phyloP scores from a whole-genome alignment of 495 filamentous ascomycete species.

The Arthonia radiata region DNA sequence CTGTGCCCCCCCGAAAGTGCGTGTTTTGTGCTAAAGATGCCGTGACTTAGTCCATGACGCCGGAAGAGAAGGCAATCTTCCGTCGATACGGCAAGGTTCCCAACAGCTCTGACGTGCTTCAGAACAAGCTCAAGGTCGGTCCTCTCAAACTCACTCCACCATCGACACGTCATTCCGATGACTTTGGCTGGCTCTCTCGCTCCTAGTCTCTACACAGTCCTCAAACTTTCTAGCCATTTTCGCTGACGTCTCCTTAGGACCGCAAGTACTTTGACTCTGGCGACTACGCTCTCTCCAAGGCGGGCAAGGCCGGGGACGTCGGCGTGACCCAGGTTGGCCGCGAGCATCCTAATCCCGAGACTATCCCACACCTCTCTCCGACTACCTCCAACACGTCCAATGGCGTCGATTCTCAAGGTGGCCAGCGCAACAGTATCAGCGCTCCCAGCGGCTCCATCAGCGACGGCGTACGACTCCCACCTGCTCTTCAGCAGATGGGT shows the following conservation, averaged over 20 bases:
- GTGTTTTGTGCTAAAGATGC: slow-evolving; percentile 4
- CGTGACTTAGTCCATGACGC: slow-evolving; percentile 44
- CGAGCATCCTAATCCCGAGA: slow-evolving; percentile 82
- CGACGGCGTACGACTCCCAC: slow-evolving; percentile 19
- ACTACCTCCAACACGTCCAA: slow-evolving; percentile 17
- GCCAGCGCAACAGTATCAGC: slow-evolving; percentile 13
- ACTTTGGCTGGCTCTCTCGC: slow-evolving; percentile 1
- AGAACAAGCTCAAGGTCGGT: slow-evolving; percentile 74
- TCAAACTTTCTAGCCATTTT: slow-evolving; percentile 5
- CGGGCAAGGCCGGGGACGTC: slow-evolving; percentile 83
- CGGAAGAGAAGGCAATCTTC: slow-evolving; percentile 87
- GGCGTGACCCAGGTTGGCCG: slow-evolving; percentile 83
- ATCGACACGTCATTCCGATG: slow-evolving; percentile 1
- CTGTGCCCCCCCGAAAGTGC: slow-evolving; percentile 1
- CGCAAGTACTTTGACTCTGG: slow-evolving; percentile 98
- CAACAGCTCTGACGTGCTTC: slow-evolving; percentile 81
- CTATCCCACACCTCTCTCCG: slow-evolving; percentile 80
- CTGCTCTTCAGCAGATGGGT: slow-evolving; percentile 7
- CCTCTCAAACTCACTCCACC: slow-evolving; percentile 1
- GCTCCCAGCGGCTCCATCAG: slow-evolving; percentile 21
- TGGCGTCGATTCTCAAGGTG: slow-evolving; percentile 20
- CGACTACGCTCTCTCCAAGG: slow-evolving; percentile 95
- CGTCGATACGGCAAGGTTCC: slow-evolving; percentile 92
- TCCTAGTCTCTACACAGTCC: slow-evolving; percentile 1
- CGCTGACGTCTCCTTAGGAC: slow-evolving; percentile 41